These are phyloP conservation scores for Chionographis japonica DNA, from an alignment of 106 monocot species.

Conservation along the genomic window DNA sequence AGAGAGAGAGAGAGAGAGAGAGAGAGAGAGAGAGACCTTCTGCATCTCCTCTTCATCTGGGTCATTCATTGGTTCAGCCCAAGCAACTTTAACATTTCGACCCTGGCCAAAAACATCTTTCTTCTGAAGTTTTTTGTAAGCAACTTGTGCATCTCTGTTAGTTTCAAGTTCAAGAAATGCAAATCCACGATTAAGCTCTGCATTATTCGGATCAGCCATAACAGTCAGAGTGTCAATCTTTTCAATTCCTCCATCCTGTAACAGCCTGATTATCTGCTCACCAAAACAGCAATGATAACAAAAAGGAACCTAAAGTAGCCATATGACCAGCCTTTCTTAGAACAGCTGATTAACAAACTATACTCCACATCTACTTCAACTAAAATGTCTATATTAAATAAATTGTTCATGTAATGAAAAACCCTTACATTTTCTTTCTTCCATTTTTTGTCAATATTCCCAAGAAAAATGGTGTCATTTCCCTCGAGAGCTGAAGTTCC, in stretches of 20 bases:
- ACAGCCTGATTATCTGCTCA: constrained; percentile 53
- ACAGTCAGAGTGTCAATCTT: constrained; percentile 80
- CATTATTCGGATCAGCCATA: constrained; percentile 47
- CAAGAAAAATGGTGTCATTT: constrained; percentile 86
- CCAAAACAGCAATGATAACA: constrained; percentile 3
- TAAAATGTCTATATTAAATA: neutral
- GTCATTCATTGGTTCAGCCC: constrained; percentile 72
- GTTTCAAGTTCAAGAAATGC: constrained; percentile 92
- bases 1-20: neutral
- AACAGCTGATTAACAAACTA: neutral
- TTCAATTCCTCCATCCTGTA: constrained; percentile 66
- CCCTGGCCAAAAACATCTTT: constrained; percentile 80
- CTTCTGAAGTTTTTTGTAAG: constrained; percentile 73
- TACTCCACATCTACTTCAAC: neutral
- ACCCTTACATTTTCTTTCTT: constrained; percentile 86
- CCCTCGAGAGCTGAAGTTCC: constrained; percentile 75
- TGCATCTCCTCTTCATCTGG: constrained; percentile 88
- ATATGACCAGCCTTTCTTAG: no score
- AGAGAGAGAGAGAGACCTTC: constrained; percentile 51
- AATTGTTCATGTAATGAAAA: neutral
- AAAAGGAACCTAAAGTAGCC: constrained; percentile 1
- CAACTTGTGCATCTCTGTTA: constrained; percentile 76
- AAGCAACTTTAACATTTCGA: constrained; percentile 67
- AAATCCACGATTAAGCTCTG: constrained; percentile 73
- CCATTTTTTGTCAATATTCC: constrained; percentile 89